Percentiles rank a stretch among this genome's conserved stretches.
Evolutionary conservation across 352 stramenopile genomes (phyloP).

Genomic region (Phytophthora niederhauseri): DNA sequence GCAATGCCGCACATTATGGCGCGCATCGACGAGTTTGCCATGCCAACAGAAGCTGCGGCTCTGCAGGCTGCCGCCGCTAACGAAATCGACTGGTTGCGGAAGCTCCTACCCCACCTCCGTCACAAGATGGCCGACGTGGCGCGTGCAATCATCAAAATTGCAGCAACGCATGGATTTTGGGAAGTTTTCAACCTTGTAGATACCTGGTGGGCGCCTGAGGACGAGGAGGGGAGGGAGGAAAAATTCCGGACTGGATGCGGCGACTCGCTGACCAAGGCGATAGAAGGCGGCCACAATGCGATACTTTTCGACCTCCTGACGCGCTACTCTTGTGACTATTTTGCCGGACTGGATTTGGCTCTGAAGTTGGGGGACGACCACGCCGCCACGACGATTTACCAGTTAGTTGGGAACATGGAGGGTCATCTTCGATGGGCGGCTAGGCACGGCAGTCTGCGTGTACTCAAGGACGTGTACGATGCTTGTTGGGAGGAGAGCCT

Average conservation of each 20-base stretch:
- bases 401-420: not conserved
- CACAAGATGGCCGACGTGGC: slow-evolving; percentile 5
- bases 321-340: too few species aligned
- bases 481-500: not conserved
- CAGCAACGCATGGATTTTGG: not conserved
- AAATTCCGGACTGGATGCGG: too few species aligned
- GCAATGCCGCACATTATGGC: too few species aligned
- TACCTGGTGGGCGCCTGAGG: too few species aligned
- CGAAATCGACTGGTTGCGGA: slow-evolving; percentile 3
- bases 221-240: too few species aligned
- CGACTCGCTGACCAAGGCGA: too few species aligned
- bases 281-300: too few species aligned
- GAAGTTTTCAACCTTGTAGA: not conserved
- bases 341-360: too few species aligned
- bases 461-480: not conserved
- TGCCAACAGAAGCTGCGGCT: slow-evolving; percentile 1
- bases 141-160: not conserved
- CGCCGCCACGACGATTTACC: not conserved
- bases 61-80: slow-evolving; percentile 5
- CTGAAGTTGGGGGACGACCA: too few species aligned
- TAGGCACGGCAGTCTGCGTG: not conserved
- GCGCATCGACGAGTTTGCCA: not conserved
- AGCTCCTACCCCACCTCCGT: not conserved
- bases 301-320: too few species aligned
- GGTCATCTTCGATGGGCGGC: not conserved